Percentiles rank a stretch among this genome's conserved stretches.
Evolutionary conservation across 2,329 filamentous ascomycete genomes (phyloP).

Genomic region (Acarospora socialis): DNA sequence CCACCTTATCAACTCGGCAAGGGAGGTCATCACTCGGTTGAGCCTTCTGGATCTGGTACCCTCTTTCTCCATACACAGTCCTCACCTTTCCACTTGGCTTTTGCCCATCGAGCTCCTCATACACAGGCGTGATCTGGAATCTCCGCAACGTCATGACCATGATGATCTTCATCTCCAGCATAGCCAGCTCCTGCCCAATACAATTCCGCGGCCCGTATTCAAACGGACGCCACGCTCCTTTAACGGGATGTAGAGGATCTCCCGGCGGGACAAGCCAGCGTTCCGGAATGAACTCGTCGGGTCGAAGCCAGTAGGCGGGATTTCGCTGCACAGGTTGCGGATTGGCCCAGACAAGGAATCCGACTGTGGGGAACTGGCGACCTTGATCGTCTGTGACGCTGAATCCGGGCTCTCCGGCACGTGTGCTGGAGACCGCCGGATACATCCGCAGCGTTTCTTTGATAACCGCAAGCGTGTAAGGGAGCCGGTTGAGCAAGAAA

Average conservation of each 20-base stretch:
- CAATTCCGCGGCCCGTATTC: constrained; percentile 41
- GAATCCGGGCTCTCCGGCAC: constrained; percentile 6
- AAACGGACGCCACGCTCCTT: constrained; percentile 41
- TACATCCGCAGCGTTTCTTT: constrained; percentile 23
- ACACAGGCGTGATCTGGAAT: constrained; percentile 34
- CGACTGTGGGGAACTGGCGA: constrained; percentile 10
- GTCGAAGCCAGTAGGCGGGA: constrained; percentile 28
- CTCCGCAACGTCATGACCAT: constrained; percentile 36
- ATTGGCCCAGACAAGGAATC: constrained; percentile 13
- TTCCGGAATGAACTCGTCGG: constrained; percentile 35
- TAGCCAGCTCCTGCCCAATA: constrained; percentile 42
- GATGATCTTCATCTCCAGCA: constrained; percentile 37
- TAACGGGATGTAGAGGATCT: constrained; percentile 23
- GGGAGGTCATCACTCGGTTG: too few species aligned
- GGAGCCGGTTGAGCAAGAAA: constrained; percentile 18
- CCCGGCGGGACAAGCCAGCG: constrained; percentile 26
- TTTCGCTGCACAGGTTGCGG: constrained; percentile 24
- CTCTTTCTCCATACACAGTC: constrained; percentile 22
- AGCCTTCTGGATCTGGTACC: constrained; percentile 15
- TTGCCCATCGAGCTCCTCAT: constrained; percentile 20
- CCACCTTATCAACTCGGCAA: too few species aligned
- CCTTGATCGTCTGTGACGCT: constrained; percentile 12
- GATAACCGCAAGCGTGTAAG: constrained; percentile 22
- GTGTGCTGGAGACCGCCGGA: constrained; percentile 13
- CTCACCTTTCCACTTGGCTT: constrained; percentile 13